Base-by-base conservation (phyloP, 257 asterid species). In the Orobanche coerulescens region DNA sequence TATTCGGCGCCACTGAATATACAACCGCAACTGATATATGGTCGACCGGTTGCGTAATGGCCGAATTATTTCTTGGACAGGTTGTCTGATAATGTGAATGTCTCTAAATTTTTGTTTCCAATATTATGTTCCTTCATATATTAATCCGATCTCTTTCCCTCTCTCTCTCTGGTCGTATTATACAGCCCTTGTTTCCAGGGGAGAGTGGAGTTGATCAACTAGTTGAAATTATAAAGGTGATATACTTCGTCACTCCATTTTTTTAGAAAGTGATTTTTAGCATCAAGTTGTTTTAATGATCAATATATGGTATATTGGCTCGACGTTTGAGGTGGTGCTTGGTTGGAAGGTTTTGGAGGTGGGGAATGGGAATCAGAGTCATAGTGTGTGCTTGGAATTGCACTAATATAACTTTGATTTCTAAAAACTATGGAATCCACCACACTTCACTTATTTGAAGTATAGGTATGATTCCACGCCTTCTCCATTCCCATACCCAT, bases 31-130 rank as follows among this genome's bases (percentile, higher is more conserved):
- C 85, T 61, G 97, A 91, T 74, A 82, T 91, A 77, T 91, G 97
- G 97, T 91, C 97, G 39, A 79, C 92, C 58, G 97, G 97, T 61
- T 91, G 97, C 74, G 97, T 91, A 70, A 85, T 91, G 97, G 96
- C 96, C 75, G 97, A 91, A 73, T 76, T 91, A 76, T 95, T 91
- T 76, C 92, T 87, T 60, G 97, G 97, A 57, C 89, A 91, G 91
- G 97, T 91, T 56, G 49, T 58, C 56, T 28, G 10, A 4, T 56
- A 64, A 52, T 71, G 46, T 37, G 54, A 51, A 36, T 30, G 58
- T 67, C 43, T 57, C 25, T 20, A 19, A 6, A 33, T 1, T 66
- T 44, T 33, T 65, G 39, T 18, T 42, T 55, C 60, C 58, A 31
- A 61, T 64, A 54, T n/a, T 53, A 60, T 58, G 23, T 50, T 42